Evolutionary conservation across 345 rosid genomes (phyloP), one percentile per base, ranked within the genome.

Genomic region (Barbarea vulgaris): DNA sequence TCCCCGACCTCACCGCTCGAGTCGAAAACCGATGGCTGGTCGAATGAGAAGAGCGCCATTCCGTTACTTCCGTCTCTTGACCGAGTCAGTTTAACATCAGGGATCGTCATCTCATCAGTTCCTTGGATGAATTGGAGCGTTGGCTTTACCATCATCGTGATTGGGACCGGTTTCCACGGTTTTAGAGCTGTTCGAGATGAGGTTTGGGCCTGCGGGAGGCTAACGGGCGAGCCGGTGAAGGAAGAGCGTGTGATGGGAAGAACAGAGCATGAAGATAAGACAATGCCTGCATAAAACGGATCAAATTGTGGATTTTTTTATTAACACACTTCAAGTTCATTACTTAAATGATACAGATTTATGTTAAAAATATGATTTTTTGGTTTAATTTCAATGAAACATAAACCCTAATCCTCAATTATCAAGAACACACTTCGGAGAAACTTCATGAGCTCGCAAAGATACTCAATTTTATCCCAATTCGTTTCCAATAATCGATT

Each of bases 31-130:
- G 99, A 91, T 1, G 96, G 99, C 74, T 95, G 88, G 0, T 86
- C 93, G 52, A 95, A 95, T 64, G 44, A 81, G 77, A 91, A 95
- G 56, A 85, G 82, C 11, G 97, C 99, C 75, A 91, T 41, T 6
- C 99, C 99, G 79, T 91, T 95, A 1, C 85, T 73, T 25, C 97
- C 97, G 57, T 91, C 97, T 64, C 86, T 86, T 33, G 97, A 95
- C 67, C 91, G 87, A 56, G 99, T 94, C 60, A 94, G 85, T 83
- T 75, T 88, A 41, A 94, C 91, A 37, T 91, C 96, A 1, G 97
- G 99, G 59, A 88, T 77, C 0, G 96, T 91, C 83, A 77, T 85
- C 70, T 91, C 99, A 77, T 94, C 96, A 2, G 96, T 90, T 34
- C 99, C 99, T 81, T 88, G 93, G 68, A 94, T 84, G 82, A 94